Percentiles rank a stretch among this genome's conserved stretches.
These are phyloP conservation scores for Solanum corneliomulleri DNA, from an alignment of 257 asterid species.

Conservation along the genomic window DNA sequence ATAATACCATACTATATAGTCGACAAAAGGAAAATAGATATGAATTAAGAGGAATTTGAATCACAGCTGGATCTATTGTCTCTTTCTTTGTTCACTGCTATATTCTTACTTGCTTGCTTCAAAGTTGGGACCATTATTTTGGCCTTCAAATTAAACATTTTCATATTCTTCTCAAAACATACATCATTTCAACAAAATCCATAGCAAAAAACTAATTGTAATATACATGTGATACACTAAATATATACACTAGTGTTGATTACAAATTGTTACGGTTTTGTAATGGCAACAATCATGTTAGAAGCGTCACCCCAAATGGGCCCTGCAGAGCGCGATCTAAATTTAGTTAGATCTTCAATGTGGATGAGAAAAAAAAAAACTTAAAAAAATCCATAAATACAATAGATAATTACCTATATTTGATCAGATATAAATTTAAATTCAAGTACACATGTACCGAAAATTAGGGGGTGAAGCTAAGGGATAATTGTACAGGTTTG, in stretches of 20 bases:
- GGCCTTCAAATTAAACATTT: background rate
- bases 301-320: too few species aligned
- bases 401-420: background rate
- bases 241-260: background rate
- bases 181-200: background rate
- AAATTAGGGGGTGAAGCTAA: background rate
- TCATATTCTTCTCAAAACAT: background rate
- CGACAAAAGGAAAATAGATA: slow-evolving; percentile 17
- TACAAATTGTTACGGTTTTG: background rate
- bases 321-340: too few species aligned
- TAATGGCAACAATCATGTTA: background rate
- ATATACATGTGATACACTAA: background rate
- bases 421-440: background rate
- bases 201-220: background rate
- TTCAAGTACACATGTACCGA: background rate
- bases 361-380: too few species aligned
- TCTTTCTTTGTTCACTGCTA: slow-evolving; percentile 14
- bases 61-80: slow-evolving; percentile 58
- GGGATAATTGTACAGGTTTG: too few species aligned
- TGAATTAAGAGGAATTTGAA: background rate
- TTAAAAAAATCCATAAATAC: background rate
- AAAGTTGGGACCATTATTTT: background rate
- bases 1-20: slow-evolving; percentile 7
- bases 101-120: background rate
- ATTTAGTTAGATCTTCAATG: too few species aligned